Percentiles rank a stretch among this genome's conserved stretches.
Conservation (phyloP, 2,329 filamentous ascomycete species). For the Stagonosporopsis cucurbitacearum region DNA sequence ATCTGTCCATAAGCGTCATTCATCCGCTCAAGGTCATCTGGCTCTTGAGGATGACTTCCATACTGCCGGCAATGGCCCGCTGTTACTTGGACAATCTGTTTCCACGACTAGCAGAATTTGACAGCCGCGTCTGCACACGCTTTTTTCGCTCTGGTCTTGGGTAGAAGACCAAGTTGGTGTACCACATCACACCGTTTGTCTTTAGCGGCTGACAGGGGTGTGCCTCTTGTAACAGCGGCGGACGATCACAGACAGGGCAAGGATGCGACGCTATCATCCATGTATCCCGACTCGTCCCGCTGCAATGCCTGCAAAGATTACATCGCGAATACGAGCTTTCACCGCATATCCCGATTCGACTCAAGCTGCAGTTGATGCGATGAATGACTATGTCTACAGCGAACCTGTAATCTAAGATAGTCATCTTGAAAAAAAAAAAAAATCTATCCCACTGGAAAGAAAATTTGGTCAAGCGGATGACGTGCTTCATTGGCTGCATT, state of each 20-base stretch:
- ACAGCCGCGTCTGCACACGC: slow-evolving; percentile 7
- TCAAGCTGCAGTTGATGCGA: slow-evolving; percentile 17
- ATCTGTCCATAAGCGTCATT: neutral
- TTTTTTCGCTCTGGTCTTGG: slow-evolving; percentile 4
- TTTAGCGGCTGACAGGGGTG: slow-evolving; percentile 43
- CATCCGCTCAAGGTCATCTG: neutral
- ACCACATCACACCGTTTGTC: slow-evolving; percentile 24
- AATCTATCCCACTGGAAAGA: neutral
- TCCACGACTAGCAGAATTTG: neutral
- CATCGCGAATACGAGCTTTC: slow-evolving; percentile 19
- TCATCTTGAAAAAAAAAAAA: neutral
- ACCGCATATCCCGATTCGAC: slow-evolving; percentile 23
- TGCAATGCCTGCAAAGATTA: slow-evolving; percentile 26
- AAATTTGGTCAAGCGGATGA: neutral
- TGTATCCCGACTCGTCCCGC: slow-evolving; percentile 44
- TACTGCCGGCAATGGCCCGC: neutral
- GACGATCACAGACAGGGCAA: slow-evolving; percentile 41
- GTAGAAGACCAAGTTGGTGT: slow-evolving; percentile 2
- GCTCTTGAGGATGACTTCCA: neutral
- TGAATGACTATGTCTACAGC: neutral
- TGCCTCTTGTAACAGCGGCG: slow-evolving; percentile 34
- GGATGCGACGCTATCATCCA: slow-evolving; percentile 38
- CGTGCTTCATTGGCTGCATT: neutral
- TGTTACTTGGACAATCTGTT: neutral
- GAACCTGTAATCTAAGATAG: neutral